A percentile compares a stretch with the other conserved stretches of the same genome.
Evolutionary conservation across 1,139 yeast species (phyloP).

Genomic region (Saccharomycopsis hybrid): DNA sequence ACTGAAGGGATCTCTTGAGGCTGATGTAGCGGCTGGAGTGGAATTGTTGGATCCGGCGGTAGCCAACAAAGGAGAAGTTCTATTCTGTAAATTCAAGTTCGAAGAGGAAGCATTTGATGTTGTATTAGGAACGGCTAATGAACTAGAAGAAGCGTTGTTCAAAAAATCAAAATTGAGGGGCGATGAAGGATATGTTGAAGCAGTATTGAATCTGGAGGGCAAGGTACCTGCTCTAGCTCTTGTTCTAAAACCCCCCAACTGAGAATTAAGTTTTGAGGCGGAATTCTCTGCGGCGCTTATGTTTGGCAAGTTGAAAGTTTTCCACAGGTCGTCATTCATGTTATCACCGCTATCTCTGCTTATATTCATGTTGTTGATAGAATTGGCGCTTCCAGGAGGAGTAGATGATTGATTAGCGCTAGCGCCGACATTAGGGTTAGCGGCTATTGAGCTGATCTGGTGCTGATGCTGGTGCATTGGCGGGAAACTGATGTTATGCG

Average conservation of each 20-base stretch:
- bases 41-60: constrained; percentile 22
- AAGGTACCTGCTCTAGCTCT: constrained; percentile 54
- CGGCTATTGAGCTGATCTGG: too few relatives aligned
- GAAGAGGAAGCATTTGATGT: constrained; percentile 20
- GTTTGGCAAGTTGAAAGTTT: too few relatives aligned
- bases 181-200: constrained; percentile 18
- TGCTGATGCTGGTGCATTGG: too few relatives aligned
- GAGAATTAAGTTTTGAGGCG: constrained; percentile 9
- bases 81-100: neutral
- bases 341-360: too few relatives aligned
- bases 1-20: constrained; percentile 16
- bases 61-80: constrained; percentile 24
- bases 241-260: constrained; percentile 32
- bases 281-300: neutral
- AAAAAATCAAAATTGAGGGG: constrained; percentile 25
- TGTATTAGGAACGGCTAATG: constrained; percentile 19
- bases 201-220: constrained; percentile 37
- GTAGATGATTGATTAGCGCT: too few relatives aligned
- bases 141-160: constrained; percentile 5
- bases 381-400: too few relatives aligned
- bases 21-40: constrained; percentile 14
- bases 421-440: too few relatives aligned
- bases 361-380: too few relatives aligned
- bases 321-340: too few relatives aligned
- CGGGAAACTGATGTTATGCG: too few relatives aligned